Base-by-base conservation (phyloP, 371 early-diverging fungal species). In the Mycotypha africana region DNA sequence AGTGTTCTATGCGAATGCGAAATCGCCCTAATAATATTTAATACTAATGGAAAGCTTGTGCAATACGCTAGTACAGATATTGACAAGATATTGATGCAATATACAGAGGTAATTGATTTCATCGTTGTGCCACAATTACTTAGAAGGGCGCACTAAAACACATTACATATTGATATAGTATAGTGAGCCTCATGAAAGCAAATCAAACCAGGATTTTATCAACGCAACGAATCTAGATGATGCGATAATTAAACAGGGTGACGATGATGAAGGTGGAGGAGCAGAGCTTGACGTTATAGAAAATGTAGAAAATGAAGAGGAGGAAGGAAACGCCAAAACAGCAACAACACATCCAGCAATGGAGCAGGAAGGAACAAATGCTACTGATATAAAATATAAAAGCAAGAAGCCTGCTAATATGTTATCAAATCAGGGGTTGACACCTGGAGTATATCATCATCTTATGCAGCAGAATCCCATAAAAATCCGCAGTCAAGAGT, bases 1-100 rank as follows among this genome's bases (percentile, higher is more conserved):
- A 87, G 87, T 53, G 91, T 95, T 3, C 80, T 98, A 22, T 98
- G 98, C 74, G 92, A 92, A 59, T 93, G 96, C 63, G 95, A 99
- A 65, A 90, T 99, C 35, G 95, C 90, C 1, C 70, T 96, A 21
- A 89, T 96, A 46, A 91, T 96, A 56, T 94, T 96, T 70, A 89
- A 88, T 56, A 82, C 83, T 20, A 89, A 89, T 57, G 86, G 89
- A 58, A 96, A 94, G 67, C 82, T 96, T 8, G 88, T 92, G 24
- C 94, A 95, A 53, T 97, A 90, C 59, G 84, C 93, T 4, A 86
- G 86, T 33, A 81, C 88, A 1, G 92, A 95, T 59, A 93, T 97
- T 66, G 95, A 95, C 70, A 81, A 81, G 50, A 90, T 94, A 30
- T 59, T 97, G 41, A 78, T 94, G 78, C 83, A 86, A 49, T 97